Evolutionary conservation across 2,329 filamentous ascomycete species (phyloP).

Genomic region (Aspergillus neotritici): DNA sequence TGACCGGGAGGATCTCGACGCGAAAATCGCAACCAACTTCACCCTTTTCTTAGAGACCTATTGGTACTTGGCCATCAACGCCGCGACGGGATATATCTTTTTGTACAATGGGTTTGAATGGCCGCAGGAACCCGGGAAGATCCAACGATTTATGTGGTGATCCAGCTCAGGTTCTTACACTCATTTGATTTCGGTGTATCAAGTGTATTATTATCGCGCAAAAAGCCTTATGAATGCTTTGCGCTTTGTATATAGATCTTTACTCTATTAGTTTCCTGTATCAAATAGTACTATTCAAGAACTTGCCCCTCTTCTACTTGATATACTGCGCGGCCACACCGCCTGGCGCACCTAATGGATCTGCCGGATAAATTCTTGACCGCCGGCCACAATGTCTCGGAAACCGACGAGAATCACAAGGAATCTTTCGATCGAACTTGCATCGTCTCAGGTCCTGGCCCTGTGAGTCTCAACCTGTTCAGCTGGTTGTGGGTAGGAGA

Average conservation of each 20-base stretch:
- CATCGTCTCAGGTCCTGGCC: too few relatives aligned
- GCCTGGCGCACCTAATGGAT: background rate
- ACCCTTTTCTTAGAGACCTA: slow-evolving; percentile 47
- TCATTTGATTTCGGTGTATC: too few relatives aligned
- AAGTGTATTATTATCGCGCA: too few relatives aligned
- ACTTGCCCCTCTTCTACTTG: too few relatives aligned
- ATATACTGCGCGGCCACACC: background rate
- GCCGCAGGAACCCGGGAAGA: slow-evolving; percentile 29
- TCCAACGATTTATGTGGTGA: slow-evolving; percentile 66
- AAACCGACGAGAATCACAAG: slow-evolving; percentile 5
- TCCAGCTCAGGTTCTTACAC: background rate
- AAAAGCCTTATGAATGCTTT: too few relatives aligned
- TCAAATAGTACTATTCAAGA: too few relatives aligned
- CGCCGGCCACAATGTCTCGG: slow-evolving; percentile 7
- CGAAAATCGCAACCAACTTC: slow-evolving; percentile 23
- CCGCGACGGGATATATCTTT: slow-evolving; percentile 25
- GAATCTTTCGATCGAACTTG: background rate
- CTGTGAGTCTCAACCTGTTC: too few relatives aligned
- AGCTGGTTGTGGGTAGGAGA: too few relatives aligned
- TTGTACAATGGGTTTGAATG: slow-evolving; percentile 21
- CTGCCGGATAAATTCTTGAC: slow-evolving; percentile 3
- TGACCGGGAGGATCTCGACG: slow-evolving; percentile 20
- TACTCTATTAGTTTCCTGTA: too few relatives aligned
- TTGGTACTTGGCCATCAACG: slow-evolving; percentile 50
- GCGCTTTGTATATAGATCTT: too few relatives aligned